Percentiles rank a stretch among this genome's conserved stretches.
Conservation (phyloP, 257 asterid genomes). For the Solanum dulcamara region DNA sequence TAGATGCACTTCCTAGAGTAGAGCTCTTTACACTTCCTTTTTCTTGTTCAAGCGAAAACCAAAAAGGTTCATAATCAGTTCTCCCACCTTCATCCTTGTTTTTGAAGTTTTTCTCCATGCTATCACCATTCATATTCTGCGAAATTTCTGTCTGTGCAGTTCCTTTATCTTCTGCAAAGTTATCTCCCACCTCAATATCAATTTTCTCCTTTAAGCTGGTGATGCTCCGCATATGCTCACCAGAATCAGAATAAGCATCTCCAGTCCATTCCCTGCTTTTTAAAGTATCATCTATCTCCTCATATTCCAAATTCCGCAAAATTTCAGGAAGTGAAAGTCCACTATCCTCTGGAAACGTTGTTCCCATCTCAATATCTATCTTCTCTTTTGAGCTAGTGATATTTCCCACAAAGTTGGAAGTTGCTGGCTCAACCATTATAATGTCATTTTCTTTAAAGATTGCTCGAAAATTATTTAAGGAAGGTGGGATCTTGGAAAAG, state of each 20-base stretch:
- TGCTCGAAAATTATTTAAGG: slow-evolving; percentile 52
- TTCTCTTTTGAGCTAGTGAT: slow-evolving; percentile 45
- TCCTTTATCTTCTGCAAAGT: neutral
- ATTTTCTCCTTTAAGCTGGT: neutral
- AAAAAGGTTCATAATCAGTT: slow-evolving; percentile 6
- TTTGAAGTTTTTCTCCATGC: neutral
- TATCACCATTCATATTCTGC: neutral
- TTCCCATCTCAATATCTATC: slow-evolving; percentile 70
- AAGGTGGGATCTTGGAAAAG: slow-evolving; percentile 66
- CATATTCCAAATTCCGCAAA: slow-evolving; percentile 39
- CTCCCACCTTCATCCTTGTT: neutral
- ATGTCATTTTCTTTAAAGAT: slow-evolving; percentile 46
- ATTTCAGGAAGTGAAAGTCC: slow-evolving; percentile 48
- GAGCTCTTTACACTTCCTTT: slow-evolving; percentile 19
- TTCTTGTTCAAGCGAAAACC: slow-evolving; percentile 26
- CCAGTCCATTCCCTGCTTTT: slow-evolving; percentile 34
- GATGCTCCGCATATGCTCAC: neutral
- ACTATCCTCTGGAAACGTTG: slow-evolving; percentile 24
- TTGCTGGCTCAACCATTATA: slow-evolving; percentile 19
- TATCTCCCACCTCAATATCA: neutral
- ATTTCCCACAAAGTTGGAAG: slow-evolving; percentile 24
- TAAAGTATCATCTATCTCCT: slow-evolving; percentile 35
- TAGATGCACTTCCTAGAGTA: slow-evolving; percentile 7
- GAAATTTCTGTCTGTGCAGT: neutral
- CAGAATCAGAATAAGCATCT: slow-evolving; percentile 13